Base-by-base conservation (phyloP, 83 land plant genomes). In the Picea engelmannii region DNA sequence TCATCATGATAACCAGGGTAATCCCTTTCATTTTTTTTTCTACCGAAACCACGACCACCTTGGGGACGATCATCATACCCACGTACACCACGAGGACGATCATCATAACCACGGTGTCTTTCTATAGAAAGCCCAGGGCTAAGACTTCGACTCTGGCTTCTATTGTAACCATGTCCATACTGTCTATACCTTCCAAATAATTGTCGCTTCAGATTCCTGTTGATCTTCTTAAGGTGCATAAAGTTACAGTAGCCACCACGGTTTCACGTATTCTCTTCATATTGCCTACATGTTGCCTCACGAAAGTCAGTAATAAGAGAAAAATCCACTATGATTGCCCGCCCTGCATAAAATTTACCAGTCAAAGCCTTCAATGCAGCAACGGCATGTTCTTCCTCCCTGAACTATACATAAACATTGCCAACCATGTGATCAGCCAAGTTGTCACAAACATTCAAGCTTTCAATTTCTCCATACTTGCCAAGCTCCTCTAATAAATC, bases 391-490 rank as follows among this genome's bases (percentile, higher is more conserved):
- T 89, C 91, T 80, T 89, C 94, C 65, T 92, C 94, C 24, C 87
- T 82, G 79, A 92, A 92, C 78, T 92, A 89, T 3, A 88, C 94
- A 85, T 90, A 92, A 21, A 92, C 94, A 84, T 92, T 92, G 10
- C 94, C 94, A 66, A 92, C 91, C 94, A 92, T 92, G 59, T 92
- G 94, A 62, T 92, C 94, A 18, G 92, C 94, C 64, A 92, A 82
- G 79, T 92, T 92, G 76, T 92, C 94, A 76, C 94, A 92, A 42
- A 92, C 86, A 68, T 92, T 92, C 40, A 92, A 86, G 71, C 87
- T 92, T 63, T 92, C 94, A 80, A 92, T 83, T 59, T 84, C 94
- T 1, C 94, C 94, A 84, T 92, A 88, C 84, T 92, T 92, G 90
- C 87, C 84, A 0, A 92, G 90, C 87, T 92, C 94, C 78, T 92